Evolutionary conservation across 225 moss, liverwort and hornwort genomes (phyloP).

Genomic region (Ulota crispa): DNA sequence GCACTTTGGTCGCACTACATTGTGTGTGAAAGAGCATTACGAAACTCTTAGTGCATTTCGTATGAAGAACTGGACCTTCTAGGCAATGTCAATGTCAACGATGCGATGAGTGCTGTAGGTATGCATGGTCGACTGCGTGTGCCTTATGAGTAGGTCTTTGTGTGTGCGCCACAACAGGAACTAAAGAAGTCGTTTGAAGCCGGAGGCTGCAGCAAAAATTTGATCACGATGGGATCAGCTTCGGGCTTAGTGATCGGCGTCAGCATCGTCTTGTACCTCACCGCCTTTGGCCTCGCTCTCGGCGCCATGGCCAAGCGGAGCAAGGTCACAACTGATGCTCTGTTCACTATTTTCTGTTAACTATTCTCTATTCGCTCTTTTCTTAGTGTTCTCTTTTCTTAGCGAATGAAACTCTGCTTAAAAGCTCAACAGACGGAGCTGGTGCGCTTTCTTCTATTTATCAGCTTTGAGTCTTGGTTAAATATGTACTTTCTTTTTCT

Average conservation of each 20-base stretch:
- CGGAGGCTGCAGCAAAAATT: not conserved
- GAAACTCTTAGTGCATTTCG: not conserved
- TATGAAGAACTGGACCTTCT: not conserved
- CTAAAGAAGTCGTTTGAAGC: not conserved
- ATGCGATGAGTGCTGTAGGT: not conserved
- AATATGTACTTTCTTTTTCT: not conserved
- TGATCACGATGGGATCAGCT: slow-evolving; percentile 36
- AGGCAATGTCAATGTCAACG: not conserved
- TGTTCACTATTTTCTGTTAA: not conserved
- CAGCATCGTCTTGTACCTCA: slow-evolving; percentile 44
- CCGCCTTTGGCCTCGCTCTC: slow-evolving; percentile 51
- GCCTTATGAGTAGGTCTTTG: not conserved
- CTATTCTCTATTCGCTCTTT: not conserved
- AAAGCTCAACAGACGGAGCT: not conserved
- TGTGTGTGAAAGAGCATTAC: not conserved
- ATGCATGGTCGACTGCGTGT: not conserved
- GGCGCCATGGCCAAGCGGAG: slow-evolving; percentile 55
- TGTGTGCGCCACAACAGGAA: not conserved
- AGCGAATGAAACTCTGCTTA: not conserved
- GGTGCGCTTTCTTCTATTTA: not conserved
- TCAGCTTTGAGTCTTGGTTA: not conserved
- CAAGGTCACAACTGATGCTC: slow-evolving; percentile 24
- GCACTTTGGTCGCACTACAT: not conserved
- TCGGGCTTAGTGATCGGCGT: slow-evolving; percentile 40
- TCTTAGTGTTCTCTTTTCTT: not conserved